Conservation (phyloP, 1,284 basidiomycete genomes). For the Tilletia caries region DNA sequence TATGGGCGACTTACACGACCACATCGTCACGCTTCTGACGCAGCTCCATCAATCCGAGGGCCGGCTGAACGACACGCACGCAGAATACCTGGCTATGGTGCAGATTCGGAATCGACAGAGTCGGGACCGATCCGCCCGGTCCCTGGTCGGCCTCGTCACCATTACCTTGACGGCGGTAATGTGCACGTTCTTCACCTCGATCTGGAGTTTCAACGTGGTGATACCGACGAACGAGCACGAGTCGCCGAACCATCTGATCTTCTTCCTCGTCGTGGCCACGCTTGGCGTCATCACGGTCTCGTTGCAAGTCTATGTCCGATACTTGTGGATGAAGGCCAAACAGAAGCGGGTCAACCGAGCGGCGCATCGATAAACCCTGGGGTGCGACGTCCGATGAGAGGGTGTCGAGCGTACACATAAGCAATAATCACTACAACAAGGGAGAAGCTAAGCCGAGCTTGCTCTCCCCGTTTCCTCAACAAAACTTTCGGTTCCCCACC, state of each 20-base stretch:
- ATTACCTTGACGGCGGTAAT: slow-evolving; percentile 67
- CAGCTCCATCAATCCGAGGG: slow-evolving; percentile 83
- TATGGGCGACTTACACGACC: slow-evolving; percentile 90
- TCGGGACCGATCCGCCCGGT: slow-evolving; percentile 66
- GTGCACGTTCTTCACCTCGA: slow-evolving; percentile 33
- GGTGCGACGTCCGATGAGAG: too few species aligned
- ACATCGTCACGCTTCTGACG: slow-evolving; percentile 81
- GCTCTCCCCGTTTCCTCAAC: too few species aligned
- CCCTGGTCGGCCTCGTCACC: slow-evolving; percentile 66
- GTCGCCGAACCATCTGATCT: background rate
- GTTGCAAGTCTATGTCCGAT: background rate
- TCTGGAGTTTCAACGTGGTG: slow-evolving; percentile 59
- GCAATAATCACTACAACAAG: too few species aligned
- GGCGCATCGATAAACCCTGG: slow-evolving; percentile 2
- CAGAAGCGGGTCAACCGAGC: background rate
- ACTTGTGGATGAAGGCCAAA: background rate
- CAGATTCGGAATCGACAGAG: slow-evolving; percentile 64
- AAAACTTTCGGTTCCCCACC: too few species aligned
- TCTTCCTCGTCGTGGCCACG: background rate
- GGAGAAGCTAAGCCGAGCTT: too few species aligned
- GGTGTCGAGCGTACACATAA: too few species aligned
- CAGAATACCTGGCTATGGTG: slow-evolving; percentile 76
- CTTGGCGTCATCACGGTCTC: background rate
- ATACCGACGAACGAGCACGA: slow-evolving; percentile 56
- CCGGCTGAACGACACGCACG: slow-evolving; percentile 80